These are phyloP conservation scores for Diplosphaera chodatii DNA, from an alignment of 139 green algal genomes.

Conservation along the genomic window DNA sequence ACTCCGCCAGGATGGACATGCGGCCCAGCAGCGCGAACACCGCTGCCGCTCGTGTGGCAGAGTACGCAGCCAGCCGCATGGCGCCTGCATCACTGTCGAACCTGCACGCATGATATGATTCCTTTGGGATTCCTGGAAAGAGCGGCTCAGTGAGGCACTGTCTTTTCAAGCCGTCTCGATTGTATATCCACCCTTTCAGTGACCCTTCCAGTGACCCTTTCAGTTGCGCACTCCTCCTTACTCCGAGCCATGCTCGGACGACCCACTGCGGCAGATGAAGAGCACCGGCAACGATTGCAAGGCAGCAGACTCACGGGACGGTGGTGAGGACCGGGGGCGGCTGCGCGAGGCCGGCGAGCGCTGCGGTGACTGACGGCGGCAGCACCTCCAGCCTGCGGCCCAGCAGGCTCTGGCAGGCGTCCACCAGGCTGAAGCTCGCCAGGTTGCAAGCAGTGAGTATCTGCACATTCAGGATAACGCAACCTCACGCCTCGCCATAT, in stretches of 20 bases:
- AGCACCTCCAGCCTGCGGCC: slow-evolving; percentile 54
- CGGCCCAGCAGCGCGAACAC: slow-evolving; percentile 44
- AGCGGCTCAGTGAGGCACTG: too few species aligned
- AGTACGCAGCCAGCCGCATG: slow-evolving; percentile 23
- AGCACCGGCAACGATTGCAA: too few species aligned
- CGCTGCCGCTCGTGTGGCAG: slow-evolving; percentile 28
- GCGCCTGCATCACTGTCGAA: neutral
- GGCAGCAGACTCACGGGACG: slow-evolving; percentile 16
- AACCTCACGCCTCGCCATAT: too few species aligned
- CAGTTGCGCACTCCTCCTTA: too few species aligned
- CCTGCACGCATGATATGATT: too few species aligned
- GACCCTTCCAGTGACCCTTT: too few species aligned
- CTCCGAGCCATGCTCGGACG: too few species aligned
- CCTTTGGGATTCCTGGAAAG: too few species aligned
- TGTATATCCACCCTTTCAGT: too few species aligned
- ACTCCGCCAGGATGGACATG: slow-evolving; percentile 66
- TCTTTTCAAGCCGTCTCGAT: too few species aligned
- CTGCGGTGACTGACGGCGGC: slow-evolving; percentile 12
- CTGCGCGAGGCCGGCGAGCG: slow-evolving; percentile 9
- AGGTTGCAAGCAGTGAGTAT: slow-evolving; percentile 58
- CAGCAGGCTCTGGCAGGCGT: slow-evolving; percentile 61
- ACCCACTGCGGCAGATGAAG: too few species aligned
- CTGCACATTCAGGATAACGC: too few species aligned
- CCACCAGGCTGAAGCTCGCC: slow-evolving; percentile 63
- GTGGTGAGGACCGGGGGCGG: neutral